A percentile compares a stretch with the other conserved stretches of the same genome.
Evolutionary conservation across 2,329 filamentous ascomycete species (phyloP).

Genomic region (Exophiala aquamarina): DNA sequence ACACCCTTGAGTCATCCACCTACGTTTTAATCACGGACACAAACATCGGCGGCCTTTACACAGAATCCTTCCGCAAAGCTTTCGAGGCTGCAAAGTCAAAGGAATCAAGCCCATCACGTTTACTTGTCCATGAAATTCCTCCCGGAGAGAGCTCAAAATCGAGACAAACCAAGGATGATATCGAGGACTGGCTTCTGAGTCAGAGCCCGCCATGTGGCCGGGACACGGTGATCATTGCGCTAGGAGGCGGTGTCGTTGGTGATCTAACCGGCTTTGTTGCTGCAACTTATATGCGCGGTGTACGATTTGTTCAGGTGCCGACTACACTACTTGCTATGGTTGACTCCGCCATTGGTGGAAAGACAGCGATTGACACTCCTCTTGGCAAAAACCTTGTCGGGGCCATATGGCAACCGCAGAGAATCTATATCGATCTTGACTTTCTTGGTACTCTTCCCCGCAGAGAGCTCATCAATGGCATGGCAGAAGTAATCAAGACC

Average conservation of each 20-base stretch:
- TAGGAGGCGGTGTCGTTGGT: slow-evolving; percentile 94
- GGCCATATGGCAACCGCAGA: slow-evolving; percentile 91
- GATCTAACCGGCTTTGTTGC: slow-evolving; percentile 98
- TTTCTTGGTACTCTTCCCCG: slow-evolving; percentile 89
- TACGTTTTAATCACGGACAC: slow-evolving; percentile 97
- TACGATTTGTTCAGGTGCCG: slow-evolving; percentile 94
- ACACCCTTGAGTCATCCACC: slow-evolving; percentile 77
- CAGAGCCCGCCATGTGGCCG: slow-evolving; percentile 81
- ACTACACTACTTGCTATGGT: slow-evolving; percentile 96
- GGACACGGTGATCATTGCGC: slow-evolving; percentile 90
- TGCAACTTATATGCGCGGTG: slow-evolving; percentile 96
- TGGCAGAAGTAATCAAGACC: slow-evolving; percentile 98
- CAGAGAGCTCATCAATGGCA: slow-evolving; percentile 95
- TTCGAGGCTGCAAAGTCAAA: slow-evolving; percentile 53
- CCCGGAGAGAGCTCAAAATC: slow-evolving; percentile 94
- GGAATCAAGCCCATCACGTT: slow-evolving; percentile 53
- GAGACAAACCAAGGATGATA: slow-evolving; percentile 87
- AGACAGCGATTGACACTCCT: slow-evolving; percentile 96
- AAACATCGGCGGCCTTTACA: slow-evolving; percentile 79
- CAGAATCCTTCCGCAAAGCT: slow-evolving; percentile 69
- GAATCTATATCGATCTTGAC: slow-evolving; percentile 89
- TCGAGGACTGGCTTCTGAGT: slow-evolving; percentile 95
- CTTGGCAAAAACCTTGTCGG: slow-evolving; percentile 95
- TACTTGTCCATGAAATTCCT: slow-evolving; percentile 82
- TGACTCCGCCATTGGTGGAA: slow-evolving; percentile 95